Percentiles rank a stretch among this genome's conserved stretches.
phyloP scores from a whole-genome alignment of 2,329 filamentous ascomycete species.

The Waltergamsia citrina region DNA sequence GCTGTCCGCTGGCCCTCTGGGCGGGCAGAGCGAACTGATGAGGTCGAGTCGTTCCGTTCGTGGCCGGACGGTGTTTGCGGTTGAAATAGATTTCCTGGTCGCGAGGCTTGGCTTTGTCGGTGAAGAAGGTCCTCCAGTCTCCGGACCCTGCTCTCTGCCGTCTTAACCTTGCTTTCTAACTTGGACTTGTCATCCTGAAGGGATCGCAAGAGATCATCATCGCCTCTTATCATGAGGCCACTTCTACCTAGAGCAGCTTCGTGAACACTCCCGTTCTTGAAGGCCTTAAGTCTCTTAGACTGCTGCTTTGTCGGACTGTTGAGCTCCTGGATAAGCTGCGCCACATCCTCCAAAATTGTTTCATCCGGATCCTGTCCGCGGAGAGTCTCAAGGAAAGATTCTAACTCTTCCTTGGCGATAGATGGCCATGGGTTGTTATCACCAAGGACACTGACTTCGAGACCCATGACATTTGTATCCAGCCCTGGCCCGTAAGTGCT shows the following conservation, averaged over 20 bases:
- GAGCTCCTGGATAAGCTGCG: slow-evolving; percentile 69
- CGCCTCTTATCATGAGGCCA: slow-evolving; percentile 75
- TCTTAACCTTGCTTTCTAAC: slow-evolving; percentile 64
- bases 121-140: slow-evolving; percentile 89
- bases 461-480: slow-evolving; percentile 61
- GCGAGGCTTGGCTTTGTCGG: slow-evolving; percentile 57
- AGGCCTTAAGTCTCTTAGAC: slow-evolving; percentile 77
- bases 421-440: slow-evolving; percentile 74
- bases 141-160: slow-evolving; percentile 81
- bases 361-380: slow-evolving; percentile 56
- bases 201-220: slow-evolving; percentile 68
- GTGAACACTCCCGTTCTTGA: slow-evolving; percentile 93
- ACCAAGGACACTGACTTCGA: slow-evolving; percentile 79
- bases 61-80: slow-evolving; percentile 30
- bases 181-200: slow-evolving; percentile 78
- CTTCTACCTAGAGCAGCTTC: slow-evolving; percentile 83
- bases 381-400: slow-evolving; percentile 60
- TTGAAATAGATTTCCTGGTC: slow-evolving; percentile 48
- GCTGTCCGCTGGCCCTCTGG: slow-evolving; percentile 35
- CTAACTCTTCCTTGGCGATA: slow-evolving; percentile 66
- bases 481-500: slow-evolving; percentile 60
- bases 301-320: slow-evolving; percentile 79
- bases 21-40: slow-evolving; percentile 34
- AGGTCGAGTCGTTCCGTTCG: slow-evolving; percentile 38
- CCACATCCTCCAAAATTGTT: slow-evolving; percentile 59